Conservation (phyloP, 495 filamentous ascomycete species). For the Aspergillus baeticus region DNA sequence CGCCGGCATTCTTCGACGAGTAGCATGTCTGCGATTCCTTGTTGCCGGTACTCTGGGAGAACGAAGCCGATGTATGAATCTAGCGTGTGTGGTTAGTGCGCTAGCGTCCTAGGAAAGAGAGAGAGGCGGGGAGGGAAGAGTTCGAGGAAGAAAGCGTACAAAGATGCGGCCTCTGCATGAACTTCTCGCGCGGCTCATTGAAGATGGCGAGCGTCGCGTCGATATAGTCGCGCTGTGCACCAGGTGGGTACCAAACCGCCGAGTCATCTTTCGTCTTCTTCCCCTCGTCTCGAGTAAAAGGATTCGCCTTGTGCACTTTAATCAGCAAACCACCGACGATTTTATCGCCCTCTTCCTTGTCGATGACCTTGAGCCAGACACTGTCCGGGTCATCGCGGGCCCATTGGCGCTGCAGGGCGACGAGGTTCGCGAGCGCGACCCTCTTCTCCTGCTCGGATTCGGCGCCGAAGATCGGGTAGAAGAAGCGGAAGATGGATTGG, state of each 20-base stretch:
- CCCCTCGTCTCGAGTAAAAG: not conserved
- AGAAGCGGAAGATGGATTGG: constrained; percentile 7
- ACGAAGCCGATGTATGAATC: constrained; percentile 7
- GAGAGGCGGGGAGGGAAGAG: no score
- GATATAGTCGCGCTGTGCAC: not conserved
- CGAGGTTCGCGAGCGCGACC: not conserved
- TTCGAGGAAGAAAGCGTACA: no score
- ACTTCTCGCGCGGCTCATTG: not conserved
- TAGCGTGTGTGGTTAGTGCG: no score
- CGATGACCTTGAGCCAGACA: not conserved
- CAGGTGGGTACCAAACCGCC: constrained; percentile 1
- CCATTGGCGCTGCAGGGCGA: not conserved
- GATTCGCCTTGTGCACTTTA: not conserved
- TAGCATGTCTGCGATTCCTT: not conserved
- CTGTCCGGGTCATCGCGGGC: constrained; percentile 4
- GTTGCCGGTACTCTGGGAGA: not conserved
- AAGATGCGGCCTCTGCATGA: constrained; percentile 3
- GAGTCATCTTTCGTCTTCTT: not conserved
- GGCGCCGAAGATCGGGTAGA: constrained; percentile 5
- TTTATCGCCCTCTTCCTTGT: not conserved
- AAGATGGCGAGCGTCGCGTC: not conserved
- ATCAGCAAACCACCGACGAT: not conserved
- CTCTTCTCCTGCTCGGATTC: not conserved
- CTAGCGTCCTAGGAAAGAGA: no score
- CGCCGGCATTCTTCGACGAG: constrained; percentile 1